Percentiles rank a stretch among this genome's conserved stretches.
Conservation (phyloP, 1,284 basidiomycete species). For the Leccinum angustisporum region DNA sequence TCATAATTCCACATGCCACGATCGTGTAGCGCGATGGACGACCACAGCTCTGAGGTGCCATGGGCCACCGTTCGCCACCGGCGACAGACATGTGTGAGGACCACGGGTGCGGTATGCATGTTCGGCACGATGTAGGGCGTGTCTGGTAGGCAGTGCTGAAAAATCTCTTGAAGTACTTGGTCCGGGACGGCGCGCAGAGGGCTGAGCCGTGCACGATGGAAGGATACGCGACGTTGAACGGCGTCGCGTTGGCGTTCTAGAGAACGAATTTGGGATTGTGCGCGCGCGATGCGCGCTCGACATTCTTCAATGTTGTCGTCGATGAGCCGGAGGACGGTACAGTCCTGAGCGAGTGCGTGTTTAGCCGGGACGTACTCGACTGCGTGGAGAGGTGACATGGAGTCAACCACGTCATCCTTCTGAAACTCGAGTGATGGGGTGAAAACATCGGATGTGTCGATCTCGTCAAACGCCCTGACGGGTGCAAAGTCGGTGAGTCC, state of each 20-base stretch:
- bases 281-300: constrained; percentile 15
- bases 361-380: constrained; percentile 20
- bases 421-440: constrained; percentile 1
- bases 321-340: constrained; percentile 14
- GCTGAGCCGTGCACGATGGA: constrained; percentile 31
- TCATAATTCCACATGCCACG: constrained; percentile 31
- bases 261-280: constrained; percentile 19
- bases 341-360: constrained; percentile 17
- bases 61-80: constrained; percentile 30
- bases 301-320: constrained; percentile 18
- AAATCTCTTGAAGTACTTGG: constrained; percentile 35
- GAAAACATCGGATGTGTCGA: not conserved
- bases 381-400: constrained; percentile 21
- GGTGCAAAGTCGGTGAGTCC: not conserved
- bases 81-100: constrained; percentile 35
- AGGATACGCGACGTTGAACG: constrained; percentile 18
- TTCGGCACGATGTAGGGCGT: constrained; percentile 23
- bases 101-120: constrained; percentile 22
- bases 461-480: not conserved
- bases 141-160: constrained; percentile 27
- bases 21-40: constrained; percentile 29
- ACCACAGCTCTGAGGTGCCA: constrained; percentile 32
- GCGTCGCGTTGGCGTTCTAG: constrained; percentile 20
- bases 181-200: constrained; percentile 30
- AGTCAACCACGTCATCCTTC: constrained; percentile 20